A percentile compares a stretch with the other conserved stretches of the same genome.
These are phyloP conservation scores for Phyllosticta ampelicida DNA, from an alignment of 2,329 filamentous ascomycete genomes.

Conservation along the genomic window DNA sequence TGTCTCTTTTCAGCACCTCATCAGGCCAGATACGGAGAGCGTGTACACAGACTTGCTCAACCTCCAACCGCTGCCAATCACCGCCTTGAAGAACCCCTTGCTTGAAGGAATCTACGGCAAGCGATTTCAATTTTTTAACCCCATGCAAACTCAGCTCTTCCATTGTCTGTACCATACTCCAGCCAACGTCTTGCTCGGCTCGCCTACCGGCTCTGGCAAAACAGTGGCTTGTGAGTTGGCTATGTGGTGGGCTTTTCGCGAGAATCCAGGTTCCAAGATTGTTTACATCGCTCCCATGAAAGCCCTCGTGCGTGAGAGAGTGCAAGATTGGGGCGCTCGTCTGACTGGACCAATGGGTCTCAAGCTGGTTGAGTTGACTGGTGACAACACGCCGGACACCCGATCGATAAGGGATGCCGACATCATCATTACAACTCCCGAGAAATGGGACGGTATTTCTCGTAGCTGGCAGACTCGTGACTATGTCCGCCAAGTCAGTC, in stretches of 20 bases:
- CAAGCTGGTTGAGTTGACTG: constrained; percentile 89
- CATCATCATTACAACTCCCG: constrained; percentile 97
- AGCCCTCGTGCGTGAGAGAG: constrained; percentile 87
- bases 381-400: constrained; percentile 96
- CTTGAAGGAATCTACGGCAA: constrained; percentile 82
- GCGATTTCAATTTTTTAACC: constrained; percentile 94
- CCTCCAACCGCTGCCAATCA: constrained; percentile 77
- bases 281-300: constrained; percentile 99
- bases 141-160: constrained; percentile 98
- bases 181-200: constrained; percentile 86
- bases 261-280: constrained; percentile 89
- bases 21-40: constrained; percentile 92
- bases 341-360: constrained; percentile 74
- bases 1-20: constrained; percentile 95
- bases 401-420: constrained; percentile 91
- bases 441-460: constrained; percentile 99
- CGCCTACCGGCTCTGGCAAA: constrained; percentile 94
- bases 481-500: constrained; percentile 86
- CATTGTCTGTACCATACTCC: constrained; percentile 89
- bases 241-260: constrained; percentile 99
- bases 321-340: constrained; percentile 84
- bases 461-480: constrained; percentile 97
- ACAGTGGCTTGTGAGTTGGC: constrained; percentile 91
- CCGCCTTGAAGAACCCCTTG: constrained; percentile 74
- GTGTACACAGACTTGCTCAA: constrained; percentile 92